phyloP scores from a whole-genome alignment of 2,329 filamentous ascomycete genomes.

The Teratosphaeria gauchensis region DNA sequence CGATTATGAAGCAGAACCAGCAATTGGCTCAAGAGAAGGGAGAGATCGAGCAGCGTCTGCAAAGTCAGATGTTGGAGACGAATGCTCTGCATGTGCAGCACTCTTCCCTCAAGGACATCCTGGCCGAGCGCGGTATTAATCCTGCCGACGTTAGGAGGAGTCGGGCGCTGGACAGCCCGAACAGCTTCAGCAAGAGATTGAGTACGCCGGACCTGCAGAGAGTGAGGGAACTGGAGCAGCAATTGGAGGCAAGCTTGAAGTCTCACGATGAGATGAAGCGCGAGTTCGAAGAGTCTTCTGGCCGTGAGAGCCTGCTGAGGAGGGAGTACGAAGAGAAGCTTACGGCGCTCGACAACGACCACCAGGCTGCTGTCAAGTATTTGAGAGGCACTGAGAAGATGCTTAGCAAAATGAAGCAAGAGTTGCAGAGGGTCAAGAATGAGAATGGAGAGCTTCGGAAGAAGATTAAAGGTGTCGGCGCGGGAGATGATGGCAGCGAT shows the following conservation, averaged over 20 bases:
- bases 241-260: conserved; percentile 65
- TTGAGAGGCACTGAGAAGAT: conserved; percentile 98
- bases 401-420: conserved; percentile 96
- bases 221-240: conserved; percentile 76
- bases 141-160: conserved; percentile 62
- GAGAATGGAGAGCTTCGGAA: conserved; percentile 75
- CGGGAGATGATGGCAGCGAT: conserved; percentile 14
- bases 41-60: conserved; percentile 72
- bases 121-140: conserved; percentile 80
- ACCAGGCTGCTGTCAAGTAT: conserved; percentile 95
- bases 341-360: conserved; percentile 88
- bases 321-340: conserved; percentile 85
- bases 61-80: conserved; percentile 82
- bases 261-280: conserved; percentile 79
- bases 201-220: conserved; percentile 69
- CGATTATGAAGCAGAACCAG: conserved; percentile 73
- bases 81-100: conserved; percentile 90
- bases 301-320: conserved; percentile 78
- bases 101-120: conserved; percentile 82
- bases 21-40: conserved; percentile 69
- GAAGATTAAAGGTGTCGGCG: conserved; percentile 49
- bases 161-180: conserved; percentile 62
- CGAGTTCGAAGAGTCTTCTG: conserved; percentile 65
- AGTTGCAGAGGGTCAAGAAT: conserved; percentile 82
- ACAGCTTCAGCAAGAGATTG: conserved; percentile 50